Conservation (phyloP, 306 rosid genomes). For the Ammopiptanthus mongolicus region DNA sequence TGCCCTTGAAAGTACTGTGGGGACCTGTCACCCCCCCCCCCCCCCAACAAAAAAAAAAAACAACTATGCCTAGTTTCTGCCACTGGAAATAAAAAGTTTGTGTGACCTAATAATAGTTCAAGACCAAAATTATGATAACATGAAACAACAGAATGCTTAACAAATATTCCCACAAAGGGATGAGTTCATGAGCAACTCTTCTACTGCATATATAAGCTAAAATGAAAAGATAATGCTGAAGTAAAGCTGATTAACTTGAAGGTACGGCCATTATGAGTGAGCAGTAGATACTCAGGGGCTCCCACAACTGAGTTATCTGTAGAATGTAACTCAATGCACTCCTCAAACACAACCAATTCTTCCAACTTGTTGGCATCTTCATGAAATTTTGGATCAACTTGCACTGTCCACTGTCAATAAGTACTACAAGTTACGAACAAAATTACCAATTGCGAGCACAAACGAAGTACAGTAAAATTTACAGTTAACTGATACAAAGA, state of each 20-base stretch:
- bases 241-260: slow-evolving; percentile 68
- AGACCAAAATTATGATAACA: background rate
- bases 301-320: slow-evolving; percentile 67
- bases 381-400: slow-evolving; percentile 83
- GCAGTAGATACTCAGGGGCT: slow-evolving; percentile 81
- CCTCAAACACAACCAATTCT: slow-evolving; percentile 89
- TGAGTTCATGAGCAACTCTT: background rate
- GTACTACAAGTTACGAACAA: slow-evolving; percentile 20
- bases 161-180: background rate
- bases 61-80: slow-evolving; percentile 6
- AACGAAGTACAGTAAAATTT: background rate
- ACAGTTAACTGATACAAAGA: background rate
- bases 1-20: background rate
- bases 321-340: slow-evolving; percentile 75
- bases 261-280: slow-evolving; percentile 87
- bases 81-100: slow-evolving; percentile 1
- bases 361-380: slow-evolving; percentile 80
- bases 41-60: too few relatives aligned
- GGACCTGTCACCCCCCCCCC: background rate
- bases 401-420: slow-evolving; percentile 86
- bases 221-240: slow-evolving; percentile 10
- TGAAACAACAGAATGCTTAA: slow-evolving; percentile 1
- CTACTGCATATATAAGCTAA: background rate
- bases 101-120: background rate
- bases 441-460: background rate